Base-by-base conservation (phyloP, 495 filamentous ascomycete species). In the Trichoderma asperelloides region DNA sequence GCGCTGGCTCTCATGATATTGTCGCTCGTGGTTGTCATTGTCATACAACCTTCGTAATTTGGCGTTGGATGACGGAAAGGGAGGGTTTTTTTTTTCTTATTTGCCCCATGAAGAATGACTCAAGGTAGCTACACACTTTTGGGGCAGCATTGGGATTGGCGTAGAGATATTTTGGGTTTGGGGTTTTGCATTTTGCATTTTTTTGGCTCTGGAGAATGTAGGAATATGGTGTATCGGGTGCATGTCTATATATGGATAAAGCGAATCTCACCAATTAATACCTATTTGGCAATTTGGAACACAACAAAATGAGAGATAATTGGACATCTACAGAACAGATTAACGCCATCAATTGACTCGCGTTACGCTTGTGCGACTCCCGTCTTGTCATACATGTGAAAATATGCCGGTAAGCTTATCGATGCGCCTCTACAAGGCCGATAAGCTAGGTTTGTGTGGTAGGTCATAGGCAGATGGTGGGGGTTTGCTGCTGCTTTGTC, bases 1-100 rank as follows among this genome's bases (percentile, higher is more conserved):
- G 85, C 91, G 45, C 78, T 82, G 71, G 81, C 86, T 15, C 79
- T 95, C 71, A 92, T 93, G 77, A 75, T 93, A 47, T 80, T 87
- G 39, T 86, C 86, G 62, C 74, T 95, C 71, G 82, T 88, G 43
- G 86, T 95, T 16, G 88, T 95, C 37, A 64, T 92, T 57, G 82
- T 86, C 12, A 86, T 90, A 45, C 86, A 88, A 65, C 82, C 88
- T 13, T 77, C 75, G n/a, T 47, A 47, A 7, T 37, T 27, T 1
- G 49, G 23, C 23, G n/a, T 18, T 57, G 47, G 39, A 40, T n/a
- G 47, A 39, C 21, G 2, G 33, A n/a, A 41, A 25, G 12, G 8
- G 45, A 16, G 43, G 18, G 15, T 45, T 12, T 6, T n/a, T 18
- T 51, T 51, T 51, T 18, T 9, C 18, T n/a, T n/a, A 4, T 51